Evolutionary conservation across 106 monocot species (phyloP).

Genomic region (Allium cepa): DNA sequence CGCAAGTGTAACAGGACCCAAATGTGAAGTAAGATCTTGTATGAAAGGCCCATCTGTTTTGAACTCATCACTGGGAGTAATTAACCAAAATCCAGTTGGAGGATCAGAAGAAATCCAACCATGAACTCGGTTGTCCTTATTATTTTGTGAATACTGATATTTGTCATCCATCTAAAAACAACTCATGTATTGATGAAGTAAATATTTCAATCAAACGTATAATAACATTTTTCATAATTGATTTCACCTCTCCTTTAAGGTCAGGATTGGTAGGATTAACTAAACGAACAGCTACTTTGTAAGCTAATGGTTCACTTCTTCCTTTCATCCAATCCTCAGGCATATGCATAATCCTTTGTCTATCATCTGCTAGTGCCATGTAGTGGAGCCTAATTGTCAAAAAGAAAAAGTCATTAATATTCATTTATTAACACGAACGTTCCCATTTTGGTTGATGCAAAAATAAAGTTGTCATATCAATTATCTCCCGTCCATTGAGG

Average conservation of each 20-base stretch:
- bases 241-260: conserved; percentile 42
- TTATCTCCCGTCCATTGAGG: too few relatives aligned
- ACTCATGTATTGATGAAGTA: not conserved
- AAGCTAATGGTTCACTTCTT: conserved; percentile 31
- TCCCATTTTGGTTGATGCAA: too few relatives aligned
- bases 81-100: conserved; percentile 71
- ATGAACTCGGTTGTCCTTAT: conserved; percentile 75
- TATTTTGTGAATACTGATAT: conserved; percentile 80
- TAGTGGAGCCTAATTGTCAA: conserved; percentile 39
- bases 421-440: too few relatives aligned
- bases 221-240: too few relatives aligned
- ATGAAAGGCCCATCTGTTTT: conserved; percentile 69
- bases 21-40: conserved; percentile 83
- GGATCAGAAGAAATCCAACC: conserved; percentile 68
- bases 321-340: conserved; percentile 27
- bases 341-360: conserved; percentile 62
- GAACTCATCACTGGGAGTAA: conserved; percentile 92
- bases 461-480: too few relatives aligned
- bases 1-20: conserved; percentile 74
- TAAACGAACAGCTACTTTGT: conserved; percentile 51
- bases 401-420: not conserved
- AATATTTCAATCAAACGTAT: too few relatives aligned
- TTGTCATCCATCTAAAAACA: conserved; percentile 85
- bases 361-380: conserved; percentile 67
- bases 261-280: conserved; percentile 41